A percentile compares a stretch with the other conserved stretches of the same genome.
phyloP scores from a whole-genome alignment of 192 early-diverging fungal species.

The Coemansia sp. region DNA sequence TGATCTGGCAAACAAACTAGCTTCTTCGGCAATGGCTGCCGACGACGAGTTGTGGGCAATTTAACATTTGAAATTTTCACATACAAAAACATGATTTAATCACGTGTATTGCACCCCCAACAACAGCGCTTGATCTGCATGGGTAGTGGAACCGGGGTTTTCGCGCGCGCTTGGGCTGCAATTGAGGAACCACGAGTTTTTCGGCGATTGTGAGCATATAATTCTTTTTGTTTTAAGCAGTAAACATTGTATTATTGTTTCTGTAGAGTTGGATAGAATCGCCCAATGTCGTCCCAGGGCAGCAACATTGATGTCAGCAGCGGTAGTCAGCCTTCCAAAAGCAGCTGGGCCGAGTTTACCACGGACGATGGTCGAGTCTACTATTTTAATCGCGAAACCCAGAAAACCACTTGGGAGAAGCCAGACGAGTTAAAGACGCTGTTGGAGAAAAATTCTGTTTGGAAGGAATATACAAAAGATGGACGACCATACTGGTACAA shows the following conservation, averaged over 20 bases:
- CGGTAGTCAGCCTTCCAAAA: neutral
- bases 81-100: neutral
- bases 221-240: neutral
- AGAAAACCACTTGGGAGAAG: slow-evolving; percentile 90
- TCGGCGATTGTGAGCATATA: too few species aligned
- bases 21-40: slow-evolving; percentile 14
- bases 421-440: slow-evolving; percentile 87
- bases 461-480: slow-evolving; percentile 87
- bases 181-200: too few species aligned
- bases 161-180: too few species aligned
- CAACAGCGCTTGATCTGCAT: neutral
- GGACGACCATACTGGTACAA: slow-evolving; percentile 89
- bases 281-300: neutral
- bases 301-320: neutral
- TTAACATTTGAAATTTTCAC: slow-evolving; percentile 20
- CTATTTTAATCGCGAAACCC: slow-evolving; percentile 80
- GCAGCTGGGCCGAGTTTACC: slow-evolving; percentile 73
- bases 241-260: neutral
- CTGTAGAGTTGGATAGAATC: neutral
- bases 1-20: slow-evolving; percentile 51
- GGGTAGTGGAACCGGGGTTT: too few species aligned
- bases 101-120: slow-evolving; percentile 3
- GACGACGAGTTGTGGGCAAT: slow-evolving; percentile 70
- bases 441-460: slow-evolving; percentile 65
- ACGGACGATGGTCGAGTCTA: slow-evolving; percentile 84